phyloP scores from a whole-genome alignment of 2,329 filamentous ascomycete genomes.

The Alternaria conjuncta region DNA sequence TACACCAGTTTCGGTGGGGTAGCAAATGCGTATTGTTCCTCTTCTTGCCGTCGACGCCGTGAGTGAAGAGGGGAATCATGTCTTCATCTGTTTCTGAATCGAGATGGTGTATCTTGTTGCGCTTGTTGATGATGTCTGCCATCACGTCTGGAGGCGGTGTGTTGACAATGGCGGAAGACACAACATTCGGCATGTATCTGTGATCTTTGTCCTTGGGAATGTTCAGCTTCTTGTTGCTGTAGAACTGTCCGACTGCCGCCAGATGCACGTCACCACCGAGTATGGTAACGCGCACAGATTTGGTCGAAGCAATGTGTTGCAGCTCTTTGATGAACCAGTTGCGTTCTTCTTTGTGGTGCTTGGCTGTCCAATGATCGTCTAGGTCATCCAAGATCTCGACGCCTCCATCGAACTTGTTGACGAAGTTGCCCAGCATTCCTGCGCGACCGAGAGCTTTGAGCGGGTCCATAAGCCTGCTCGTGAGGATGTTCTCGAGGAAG shows the following conservation, averaged over 20 bases:
- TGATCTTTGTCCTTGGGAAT: conserved; percentile 90
- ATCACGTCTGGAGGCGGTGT: conserved; percentile 85
- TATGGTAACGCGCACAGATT: conserved; percentile 89
- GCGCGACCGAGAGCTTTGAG: conserved; percentile 86
- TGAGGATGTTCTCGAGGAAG: conserved; percentile 73
- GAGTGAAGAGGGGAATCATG: conserved; percentile 92
- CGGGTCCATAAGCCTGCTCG: conserved; percentile 84
- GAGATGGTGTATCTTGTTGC: conserved; percentile 76
- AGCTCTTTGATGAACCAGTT: conserved; percentile 87
- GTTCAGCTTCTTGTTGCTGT: conserved; percentile 77
- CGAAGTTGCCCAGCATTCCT: conserved; percentile 77
- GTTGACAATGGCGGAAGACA: conserved; percentile 94
- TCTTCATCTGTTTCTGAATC: conserved; percentile 83
- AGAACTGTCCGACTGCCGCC: conserved; percentile 91
- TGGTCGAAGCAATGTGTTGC: conserved; percentile 90
- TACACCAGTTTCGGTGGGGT: conserved; percentile 94
- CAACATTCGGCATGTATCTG: conserved; percentile 94
- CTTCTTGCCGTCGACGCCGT: conserved; percentile 86
- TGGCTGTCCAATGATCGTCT: conserved; percentile 97
- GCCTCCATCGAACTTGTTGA: conserved; percentile 90
- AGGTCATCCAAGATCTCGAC: conserved; percentile 91
- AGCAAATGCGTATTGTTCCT: conserved; percentile 91
- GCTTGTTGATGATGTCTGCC: conserved; percentile 90
- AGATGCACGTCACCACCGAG: conserved; percentile 94
- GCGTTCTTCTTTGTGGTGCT: conserved; percentile 89